phyloP scores from a whole-genome alignment of 1,139 yeast species.

The Pichia sp. region DNA sequence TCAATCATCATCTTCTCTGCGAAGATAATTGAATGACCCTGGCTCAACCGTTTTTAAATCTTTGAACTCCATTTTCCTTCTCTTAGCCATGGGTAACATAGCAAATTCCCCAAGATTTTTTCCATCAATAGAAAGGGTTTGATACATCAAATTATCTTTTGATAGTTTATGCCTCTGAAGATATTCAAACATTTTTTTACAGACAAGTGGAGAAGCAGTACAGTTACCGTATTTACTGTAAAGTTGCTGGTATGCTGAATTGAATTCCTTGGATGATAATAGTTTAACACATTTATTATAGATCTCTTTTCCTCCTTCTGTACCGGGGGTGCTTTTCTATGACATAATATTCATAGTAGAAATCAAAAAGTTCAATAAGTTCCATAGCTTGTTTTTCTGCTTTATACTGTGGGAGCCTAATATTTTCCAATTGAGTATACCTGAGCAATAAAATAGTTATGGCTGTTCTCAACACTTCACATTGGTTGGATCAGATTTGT shows the following conservation, averaged over 20 bases:
- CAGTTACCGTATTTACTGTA: neutral
- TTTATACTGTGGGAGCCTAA: neutral
- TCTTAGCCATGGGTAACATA: too few species aligned
- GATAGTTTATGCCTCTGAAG: too few species aligned
- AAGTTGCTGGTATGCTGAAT: neutral
- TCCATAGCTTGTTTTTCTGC: neutral
- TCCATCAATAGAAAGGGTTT: neutral
- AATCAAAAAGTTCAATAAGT: neutral
- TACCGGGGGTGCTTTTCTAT: neutral
- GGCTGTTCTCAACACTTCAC: neutral
- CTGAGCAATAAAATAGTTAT: neutral
- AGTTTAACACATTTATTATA: too few species aligned
- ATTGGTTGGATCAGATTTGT: neutral
- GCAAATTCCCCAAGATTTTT: too few species aligned
- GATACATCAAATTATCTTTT: too few species aligned
- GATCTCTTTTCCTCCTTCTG: too few species aligned
- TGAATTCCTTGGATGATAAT: too few species aligned
- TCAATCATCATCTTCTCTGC: neutral
- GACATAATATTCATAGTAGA: too few species aligned
- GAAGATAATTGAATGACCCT: neutral
- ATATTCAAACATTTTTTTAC: neutral
- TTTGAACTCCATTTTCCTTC: neutral
- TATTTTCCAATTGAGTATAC: neutral
- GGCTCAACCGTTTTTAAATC: neutral
- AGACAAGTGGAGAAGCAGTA: neutral